phyloP scores from a whole-genome alignment of 192 early-diverging fungal genomes.

The Thoreauomyces humboldtii region DNA sequence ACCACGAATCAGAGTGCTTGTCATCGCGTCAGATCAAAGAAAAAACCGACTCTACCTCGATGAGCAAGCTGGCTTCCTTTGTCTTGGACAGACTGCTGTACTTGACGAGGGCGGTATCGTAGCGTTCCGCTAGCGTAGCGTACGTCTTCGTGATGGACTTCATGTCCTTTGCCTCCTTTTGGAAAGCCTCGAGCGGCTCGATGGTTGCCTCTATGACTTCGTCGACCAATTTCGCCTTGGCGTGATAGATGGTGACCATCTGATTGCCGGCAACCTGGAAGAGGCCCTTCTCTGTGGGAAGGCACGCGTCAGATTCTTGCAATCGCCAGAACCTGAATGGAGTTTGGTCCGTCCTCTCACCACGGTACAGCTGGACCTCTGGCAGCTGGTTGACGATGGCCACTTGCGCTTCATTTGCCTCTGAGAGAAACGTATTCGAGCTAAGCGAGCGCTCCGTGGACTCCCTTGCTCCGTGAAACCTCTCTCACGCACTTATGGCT shows the following conservation, averaged over 20 bases:
- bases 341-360: no score
- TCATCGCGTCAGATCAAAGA: no score
- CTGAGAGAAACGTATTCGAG: not conserved
- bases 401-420: not conserved
- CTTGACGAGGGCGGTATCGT: constrained; percentile 61
- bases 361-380: not conserved
- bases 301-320: no score
- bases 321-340: no score
- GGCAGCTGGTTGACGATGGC: constrained; percentile 3
- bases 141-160: constrained; percentile 50
- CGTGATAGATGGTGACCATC: constrained; percentile 25
- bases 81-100: constrained; percentile 58
- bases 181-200: constrained; percentile 55
- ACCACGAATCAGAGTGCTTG: not conserved
- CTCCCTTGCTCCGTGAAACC: no score
- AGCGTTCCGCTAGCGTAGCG: constrained; percentile 51
- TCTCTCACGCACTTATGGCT: constrained; percentile 11
- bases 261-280: constrained; percentile 14
- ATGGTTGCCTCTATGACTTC: constrained; percentile 60
- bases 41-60: constrained; percentile 48
- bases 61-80: constrained; percentile 64
- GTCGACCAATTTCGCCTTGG: constrained; percentile 38
- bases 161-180: constrained; percentile 61
- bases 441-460: not conserved
- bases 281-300: not conserved